These are phyloP conservation scores for Mortierella sp. DNA, from an alignment of 371 early-diverging fungal genomes.

Conservation along the genomic window DNA sequence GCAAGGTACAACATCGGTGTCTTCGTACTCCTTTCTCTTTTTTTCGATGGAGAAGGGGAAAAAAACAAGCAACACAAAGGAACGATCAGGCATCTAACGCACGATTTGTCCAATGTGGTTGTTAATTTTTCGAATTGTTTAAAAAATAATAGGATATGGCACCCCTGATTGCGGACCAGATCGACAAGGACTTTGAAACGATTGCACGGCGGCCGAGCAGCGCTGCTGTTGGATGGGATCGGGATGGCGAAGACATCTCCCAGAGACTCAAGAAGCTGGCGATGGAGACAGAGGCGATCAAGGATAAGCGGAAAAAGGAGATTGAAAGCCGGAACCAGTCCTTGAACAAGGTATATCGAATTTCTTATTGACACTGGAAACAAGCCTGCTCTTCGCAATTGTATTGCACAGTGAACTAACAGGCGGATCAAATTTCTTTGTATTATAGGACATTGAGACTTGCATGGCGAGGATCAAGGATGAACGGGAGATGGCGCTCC, in stretches of 20 bases:
- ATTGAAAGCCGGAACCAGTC: constrained; percentile 28
- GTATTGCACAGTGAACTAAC: no score
- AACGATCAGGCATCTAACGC: background rate
- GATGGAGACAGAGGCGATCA: constrained; percentile 34
- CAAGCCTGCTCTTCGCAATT: no score
- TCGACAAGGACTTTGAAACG: constrained; percentile 21
- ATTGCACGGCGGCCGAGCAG: background rate
- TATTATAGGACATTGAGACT: constrained; percentile 3
- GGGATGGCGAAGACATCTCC: constrained; percentile 21
- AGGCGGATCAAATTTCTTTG: no score
- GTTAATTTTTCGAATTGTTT: background rate
- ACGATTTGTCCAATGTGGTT: no score
- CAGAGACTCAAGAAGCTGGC: constrained; percentile 27
- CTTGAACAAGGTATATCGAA: constrained; percentile 25
- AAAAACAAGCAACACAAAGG: background rate
- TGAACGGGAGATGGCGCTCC: constrained; percentile 13
- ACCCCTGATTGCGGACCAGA: constrained; percentile 31
- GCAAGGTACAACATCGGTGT: constrained; percentile 18
- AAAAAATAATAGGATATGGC: constrained; percentile 16
- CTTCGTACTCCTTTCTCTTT: background rate
- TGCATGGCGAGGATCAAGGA: constrained; percentile 19
- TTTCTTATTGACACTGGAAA: background rate
- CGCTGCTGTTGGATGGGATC: background rate
- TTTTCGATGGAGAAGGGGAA: background rate
- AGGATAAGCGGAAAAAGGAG: constrained; percentile 39